A percentile compares a stretch with the other conserved stretches of the same genome.
Conservation (phyloP, 1,284 basidiomycete species). For the Athelia psychrophila region DNA sequence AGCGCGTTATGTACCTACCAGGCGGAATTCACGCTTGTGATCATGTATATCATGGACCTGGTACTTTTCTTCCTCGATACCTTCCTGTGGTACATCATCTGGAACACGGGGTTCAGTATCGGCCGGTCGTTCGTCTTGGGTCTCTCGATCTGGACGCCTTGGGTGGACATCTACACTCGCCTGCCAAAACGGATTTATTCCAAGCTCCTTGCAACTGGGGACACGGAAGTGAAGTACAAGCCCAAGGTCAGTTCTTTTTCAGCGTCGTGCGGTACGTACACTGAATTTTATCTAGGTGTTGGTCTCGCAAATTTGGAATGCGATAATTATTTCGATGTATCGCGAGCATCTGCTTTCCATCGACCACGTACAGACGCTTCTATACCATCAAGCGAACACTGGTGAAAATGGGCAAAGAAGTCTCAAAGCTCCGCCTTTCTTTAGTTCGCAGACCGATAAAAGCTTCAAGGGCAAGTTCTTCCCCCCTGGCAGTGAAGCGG, state of each 20-base stretch:
- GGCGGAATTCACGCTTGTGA: constrained; percentile 86
- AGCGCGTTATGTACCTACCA: constrained; percentile 82
- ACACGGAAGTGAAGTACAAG: constrained; percentile 97
- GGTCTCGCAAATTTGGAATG: constrained; percentile 97
- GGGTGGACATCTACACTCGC: constrained; percentile 92
- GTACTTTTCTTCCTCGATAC: constrained; percentile 96
- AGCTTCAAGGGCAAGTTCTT: constrained; percentile 89
- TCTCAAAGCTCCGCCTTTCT: constrained; percentile 90
- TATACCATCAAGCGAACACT: constrained; percentile 94
- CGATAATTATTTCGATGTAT: constrained; percentile 98
- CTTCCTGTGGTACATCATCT: constrained; percentile 96
- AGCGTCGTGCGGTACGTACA: neutral
- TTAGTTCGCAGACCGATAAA: constrained; percentile 88
- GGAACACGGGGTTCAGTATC: constrained; percentile 94
- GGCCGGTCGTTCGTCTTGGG: constrained; percentile 88
- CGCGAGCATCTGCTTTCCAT: constrained; percentile 95
- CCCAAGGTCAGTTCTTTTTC: constrained; percentile 67
- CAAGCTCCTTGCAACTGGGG: constrained; percentile 85
- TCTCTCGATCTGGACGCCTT: constrained; percentile 95
- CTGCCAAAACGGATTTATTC: constrained; percentile 94
- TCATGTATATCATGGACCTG: constrained; percentile 97
- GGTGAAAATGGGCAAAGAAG: constrained; percentile 82
- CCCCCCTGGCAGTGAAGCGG: constrained; percentile 88
- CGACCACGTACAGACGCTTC: constrained; percentile 90
- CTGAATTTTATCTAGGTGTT: constrained; percentile 57